A percentile compares a stretch with the other conserved stretches of the same genome.
Evolutionary conservation across 2,329 filamentous ascomycete genomes (phyloP).

Genomic region (Fusarium falciforme): DNA sequence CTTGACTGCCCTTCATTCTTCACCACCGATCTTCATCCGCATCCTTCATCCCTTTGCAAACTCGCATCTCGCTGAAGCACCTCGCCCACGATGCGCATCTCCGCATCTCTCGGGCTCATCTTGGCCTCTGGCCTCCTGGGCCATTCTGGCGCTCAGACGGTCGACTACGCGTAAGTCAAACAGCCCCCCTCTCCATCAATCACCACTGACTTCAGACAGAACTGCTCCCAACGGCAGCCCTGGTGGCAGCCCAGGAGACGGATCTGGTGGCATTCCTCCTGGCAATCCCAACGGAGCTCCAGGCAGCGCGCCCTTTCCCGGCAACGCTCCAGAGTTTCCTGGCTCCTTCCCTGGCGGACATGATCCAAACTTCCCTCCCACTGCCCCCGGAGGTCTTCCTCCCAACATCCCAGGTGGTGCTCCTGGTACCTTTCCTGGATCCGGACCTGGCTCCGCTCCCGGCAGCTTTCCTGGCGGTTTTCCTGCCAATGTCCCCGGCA

Average conservation of each 20-base stretch:
- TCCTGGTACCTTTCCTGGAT: constrained; percentile 21
- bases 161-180: constrained; percentile 48
- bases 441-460: constrained; percentile 6
- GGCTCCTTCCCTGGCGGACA: constrained; percentile 22
- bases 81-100: constrained; percentile 53
- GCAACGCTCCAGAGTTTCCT: constrained; percentile 27
- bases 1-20: not conserved
- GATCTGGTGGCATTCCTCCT: constrained; percentile 21
- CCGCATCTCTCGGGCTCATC: constrained; percentile 50
- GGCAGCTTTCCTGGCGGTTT: constrained; percentile 5
- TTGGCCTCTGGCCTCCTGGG: constrained; percentile 50
- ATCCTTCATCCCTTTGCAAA: not conserved
- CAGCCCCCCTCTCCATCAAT: not conserved
- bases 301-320: constrained; percentile 22
- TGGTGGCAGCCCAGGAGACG: constrained; percentile 10
- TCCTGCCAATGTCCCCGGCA: constrained; percentile 23
- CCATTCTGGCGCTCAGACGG: constrained; percentile 46
- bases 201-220: constrained; percentile 17
- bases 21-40: not conserved
- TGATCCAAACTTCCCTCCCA: constrained; percentile 16
- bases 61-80: constrained; percentile 6
- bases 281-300: constrained; percentile 27
- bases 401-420: constrained; percentile 12
- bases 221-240: constrained; percentile 29
- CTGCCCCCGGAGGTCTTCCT: constrained; percentile 24